Evolutionary conservation across 805 yeast species (phyloP).

Genomic region (Lipomyces anomalus): DNA sequence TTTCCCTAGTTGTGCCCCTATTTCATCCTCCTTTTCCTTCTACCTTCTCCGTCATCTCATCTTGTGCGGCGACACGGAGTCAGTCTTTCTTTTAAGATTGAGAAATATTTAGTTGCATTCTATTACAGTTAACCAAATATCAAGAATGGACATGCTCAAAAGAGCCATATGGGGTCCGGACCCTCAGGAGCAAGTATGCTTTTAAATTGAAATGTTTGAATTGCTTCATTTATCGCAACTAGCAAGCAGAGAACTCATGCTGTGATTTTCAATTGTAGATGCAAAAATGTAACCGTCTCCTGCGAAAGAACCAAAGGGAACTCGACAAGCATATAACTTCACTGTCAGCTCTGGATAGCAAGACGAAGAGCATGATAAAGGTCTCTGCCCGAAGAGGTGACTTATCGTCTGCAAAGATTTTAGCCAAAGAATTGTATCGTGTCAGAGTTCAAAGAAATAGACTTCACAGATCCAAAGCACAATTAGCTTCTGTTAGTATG

Average conservation of each 20-base stretch:
- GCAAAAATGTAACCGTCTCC: slow-evolving; percentile 63
- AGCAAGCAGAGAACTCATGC: background rate
- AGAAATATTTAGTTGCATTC: no score
- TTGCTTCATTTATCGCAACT: background rate
- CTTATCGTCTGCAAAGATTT: slow-evolving; percentile 62
- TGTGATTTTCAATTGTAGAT: slow-evolving; percentile 37
- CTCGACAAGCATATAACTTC: slow-evolving; percentile 70
- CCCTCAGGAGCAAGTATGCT: slow-evolving; percentile 74
- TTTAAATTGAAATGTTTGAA: no score
- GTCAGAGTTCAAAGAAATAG: slow-evolving; percentile 69
- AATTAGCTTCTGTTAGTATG: slow-evolving; percentile 77
- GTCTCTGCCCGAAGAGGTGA: slow-evolving; percentile 74
- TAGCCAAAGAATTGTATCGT: slow-evolving; percentile 75
- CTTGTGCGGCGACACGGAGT: no score
- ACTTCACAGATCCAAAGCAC: slow-evolving; percentile 74
- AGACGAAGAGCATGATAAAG: slow-evolving; percentile 72
- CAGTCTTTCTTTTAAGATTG: no score
- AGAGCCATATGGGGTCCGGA: slow-evolving; percentile 95
- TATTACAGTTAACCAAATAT: no score
- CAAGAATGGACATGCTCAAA: slow-evolving; percentile 86
- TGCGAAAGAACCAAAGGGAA: slow-evolving; percentile 80
- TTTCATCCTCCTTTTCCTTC: no score
- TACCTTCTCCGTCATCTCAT: no score
- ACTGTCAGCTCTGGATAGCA: slow-evolving; percentile 55
- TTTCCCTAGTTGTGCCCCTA: no score